Evolutionary conservation across 768 basidiomycete species (phyloP), one percentile per base, ranked within the genome.

Genomic region (Amanita polypyramis): DNA sequence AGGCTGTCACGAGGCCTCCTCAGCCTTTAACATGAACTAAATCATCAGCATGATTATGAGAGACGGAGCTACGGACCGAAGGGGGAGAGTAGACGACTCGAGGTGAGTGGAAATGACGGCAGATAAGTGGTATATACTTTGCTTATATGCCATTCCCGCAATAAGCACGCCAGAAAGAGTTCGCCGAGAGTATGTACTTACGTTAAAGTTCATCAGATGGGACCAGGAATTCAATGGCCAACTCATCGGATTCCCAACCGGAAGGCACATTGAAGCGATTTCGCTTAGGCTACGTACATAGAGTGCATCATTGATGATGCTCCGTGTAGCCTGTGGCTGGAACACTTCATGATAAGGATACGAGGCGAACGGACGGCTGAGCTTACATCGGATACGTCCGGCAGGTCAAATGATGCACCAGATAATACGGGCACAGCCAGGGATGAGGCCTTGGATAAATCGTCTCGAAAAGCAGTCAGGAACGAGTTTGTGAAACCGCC

Each of bases 401-500:
- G 54, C 15, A 57, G 47, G 21, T 53, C 52, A 0, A 72, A 67
- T 25, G 62, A 52, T 32, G 60, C 59, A 50, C 63, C 64, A 17
- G 83, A 82, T 43, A 86, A 64, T 11, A 85, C 56, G 15, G 81
- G 71, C 46, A 84, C 77, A 2, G 70, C 60, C 37, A 86, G 54
- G 20, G 72, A 66, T 5, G 84, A 70, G n/a, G 76, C 58, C 57
- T 85, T 88, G 4, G 68, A 60, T 54, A 78, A 75, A 53, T 90
- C 85, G 53, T 89, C 87, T 14, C 77, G 75, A 52, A 85, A 73
- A 4, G 73, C 60, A 4, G 71, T 68, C 35, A 89, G 63, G 40
- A 90, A 70, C 2, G 77, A 68, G 44, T 71, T 52, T 6, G 73
- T 73, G 58, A 89, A 86, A 6, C 77, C 72, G 2, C 85, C 86